A percentile compares a stretch with the other conserved stretches of the same genome.
Conservation (phyloP, 345 rosid genomes). For the Leavenworthia alabamica region DNA sequence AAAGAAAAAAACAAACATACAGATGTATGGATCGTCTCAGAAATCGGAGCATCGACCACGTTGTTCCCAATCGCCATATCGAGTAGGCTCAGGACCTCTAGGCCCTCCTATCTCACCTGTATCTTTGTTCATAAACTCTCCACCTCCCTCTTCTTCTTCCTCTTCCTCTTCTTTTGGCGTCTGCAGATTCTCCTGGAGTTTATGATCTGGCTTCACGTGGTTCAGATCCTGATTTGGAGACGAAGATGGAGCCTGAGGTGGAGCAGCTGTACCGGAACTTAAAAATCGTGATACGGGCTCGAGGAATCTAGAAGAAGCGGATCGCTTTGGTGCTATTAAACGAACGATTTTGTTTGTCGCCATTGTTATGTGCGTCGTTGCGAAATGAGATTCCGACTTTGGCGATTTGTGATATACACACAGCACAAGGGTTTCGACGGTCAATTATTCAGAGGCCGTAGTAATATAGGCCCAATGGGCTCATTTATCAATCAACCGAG, state of each 20-base stretch:
- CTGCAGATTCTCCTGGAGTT: constrained; percentile 18
- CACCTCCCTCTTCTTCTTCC: constrained; percentile 32
- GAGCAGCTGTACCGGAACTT: constrained; percentile 13
- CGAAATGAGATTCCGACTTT: not conserved
- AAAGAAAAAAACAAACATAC: not conserved
- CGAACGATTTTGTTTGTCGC: constrained; percentile 23
- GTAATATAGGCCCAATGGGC: not conserved
- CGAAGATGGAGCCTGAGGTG: constrained; percentile 5
- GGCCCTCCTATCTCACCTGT: constrained; percentile 92
- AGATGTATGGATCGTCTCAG: constrained; percentile 20
- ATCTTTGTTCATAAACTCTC: constrained; percentile 43
- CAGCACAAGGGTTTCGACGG: not conserved
- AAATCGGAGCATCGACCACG: constrained; percentile 91
- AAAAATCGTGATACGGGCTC: constrained; percentile 23
- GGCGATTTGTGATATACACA: not conserved
- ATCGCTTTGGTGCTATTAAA: constrained; percentile 9
- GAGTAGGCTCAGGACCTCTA: constrained; percentile 82
- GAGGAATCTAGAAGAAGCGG: constrained; percentile 5
- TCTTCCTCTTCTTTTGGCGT: constrained; percentile 12
- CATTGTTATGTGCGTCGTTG: constrained; percentile 7
- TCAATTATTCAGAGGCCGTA: not conserved
- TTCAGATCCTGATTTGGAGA: not conserved
- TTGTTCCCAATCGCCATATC: constrained; percentile 94
- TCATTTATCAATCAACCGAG: not conserved
- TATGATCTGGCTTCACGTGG: constrained; percentile 23